Base-by-base conservation (phyloP, 148 eudicot species). In the Polygonum aviculare region DNA sequence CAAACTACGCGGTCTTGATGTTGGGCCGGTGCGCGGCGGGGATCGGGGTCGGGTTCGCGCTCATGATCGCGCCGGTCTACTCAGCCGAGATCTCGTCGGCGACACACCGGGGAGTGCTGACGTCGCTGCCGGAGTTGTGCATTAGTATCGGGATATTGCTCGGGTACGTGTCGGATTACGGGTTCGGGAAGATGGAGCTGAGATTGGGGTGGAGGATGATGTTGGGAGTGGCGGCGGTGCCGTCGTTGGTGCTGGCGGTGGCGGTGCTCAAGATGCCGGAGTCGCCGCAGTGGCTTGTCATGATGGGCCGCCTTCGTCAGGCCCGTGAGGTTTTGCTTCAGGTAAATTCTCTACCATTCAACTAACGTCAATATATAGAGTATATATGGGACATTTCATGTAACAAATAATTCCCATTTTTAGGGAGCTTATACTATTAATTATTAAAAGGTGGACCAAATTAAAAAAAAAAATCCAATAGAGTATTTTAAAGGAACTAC, bases 21-120 rank as follows among this genome's bases (percentile, higher is more conserved):
- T 26, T 76, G 7, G 98, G 96, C 10, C 76, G 98, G 3, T 89
- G 91, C 76, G 77, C 80, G 0, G 96, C 96, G 2, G 96, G 98
- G 0, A 45, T 91, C 16, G 96, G 96, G 0, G 96, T 91, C 0
- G 96, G 98, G 0, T 89, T 86, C 41, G 92, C 98, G 2, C 86
- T 93, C 15, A 88, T 91, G 88, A 89, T 93, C 5, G 90, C 90
- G 0, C 98, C 94, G 0, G 92, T 93, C 2, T 93, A 93, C 80
- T 83, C 91, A 0, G 92, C 96, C 4, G 98, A 93, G 77, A 86
- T 93, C 2, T 89, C 98, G 3, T 80, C 98, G 3, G 83, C 91
- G 7, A 12, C 81, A 0, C 81, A 86, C 22, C 86, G 96, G 16
- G 98, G 98, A 2, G 70, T 84, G n/a, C 81, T 93, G 3, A 60